Evolutionary conservation across 164 flowering plant species (phyloP), one percentile per base, ranked within the genome.

Genomic region (Stephania yunnanensis): DNA sequence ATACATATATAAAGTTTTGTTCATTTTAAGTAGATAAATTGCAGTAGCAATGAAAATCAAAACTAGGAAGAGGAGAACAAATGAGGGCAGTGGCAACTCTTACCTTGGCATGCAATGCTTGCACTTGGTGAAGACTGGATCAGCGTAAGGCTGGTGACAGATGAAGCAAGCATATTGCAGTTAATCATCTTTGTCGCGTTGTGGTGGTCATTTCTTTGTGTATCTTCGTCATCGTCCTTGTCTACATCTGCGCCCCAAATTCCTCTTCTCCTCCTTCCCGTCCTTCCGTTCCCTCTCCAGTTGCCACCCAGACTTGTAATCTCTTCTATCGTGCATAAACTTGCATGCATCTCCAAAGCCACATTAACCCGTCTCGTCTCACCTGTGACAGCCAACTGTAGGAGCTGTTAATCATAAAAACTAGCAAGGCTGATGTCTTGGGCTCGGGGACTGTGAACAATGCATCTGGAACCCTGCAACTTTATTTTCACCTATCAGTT

Each of bases 291-390:
- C 97, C 74, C 83, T 91, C 82, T 94, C 98, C 84, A 94, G 52
- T 76, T 94, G 98, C 98, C 97, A 93, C 5, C 98, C 98, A 42
- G 97, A 82, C 80, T 95, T 93, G 81, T 93, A 92, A 82, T 95
- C 99, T 67, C 99, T 98, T 70, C 99, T 85, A 82, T 95, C 99
- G 81, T 93, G 99, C 98, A 93, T 92, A 82, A 95, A 95, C 82
- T 95, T 95, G 77, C 98, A 95, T 0, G 99, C 76, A 83, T 93
- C 99, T 36, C 99, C 97, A 84, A 88, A 95, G 19, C 99, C 99
- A 87, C 98, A 95, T 71, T 95, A 95, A 17, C 98, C 97, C 22
- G 98, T 92, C 76, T 95, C 99, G 80, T 95, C 93, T 36, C 42
- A 36, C 42, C 42, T 36, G 42, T 36, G 42, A 36, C 42, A 36